Evolutionary conservation across 495 filamentous ascomycete species (phyloP).

Genomic region (Penicillium herquei): DNA sequence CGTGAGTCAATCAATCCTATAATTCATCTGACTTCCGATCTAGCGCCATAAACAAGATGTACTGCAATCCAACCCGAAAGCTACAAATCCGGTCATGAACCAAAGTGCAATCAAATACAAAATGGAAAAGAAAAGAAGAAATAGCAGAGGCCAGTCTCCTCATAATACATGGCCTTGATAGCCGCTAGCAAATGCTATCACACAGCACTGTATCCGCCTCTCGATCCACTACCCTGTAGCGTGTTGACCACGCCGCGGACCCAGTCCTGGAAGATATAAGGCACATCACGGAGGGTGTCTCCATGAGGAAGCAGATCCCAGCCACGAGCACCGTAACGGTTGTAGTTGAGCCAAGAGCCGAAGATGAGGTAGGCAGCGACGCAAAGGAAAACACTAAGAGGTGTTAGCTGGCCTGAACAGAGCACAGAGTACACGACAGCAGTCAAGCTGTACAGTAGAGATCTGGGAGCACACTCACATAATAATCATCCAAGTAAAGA

Average conservation of each 20-base stretch:
- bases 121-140: not conserved
- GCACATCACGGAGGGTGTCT: conserved; percentile 87
- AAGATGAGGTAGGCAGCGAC: conserved; percentile 94
- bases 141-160: not conserved
- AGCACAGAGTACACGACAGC: not conserved
- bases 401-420: too few relatives aligned
- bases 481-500: conserved; percentile 96
- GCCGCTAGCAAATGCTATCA: conserved; percentile 32
- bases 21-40: not conserved
- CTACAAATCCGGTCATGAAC: not conserved
- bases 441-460: not conserved
- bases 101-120: not conserved
- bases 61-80: not conserved
- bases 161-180: conserved; percentile 4
- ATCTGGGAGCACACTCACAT: conserved; percentile 60
- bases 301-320: conserved; percentile 95
- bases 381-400: conserved; percentile 68
- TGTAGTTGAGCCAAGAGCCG: conserved; percentile 98
- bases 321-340: conserved; percentile 87
- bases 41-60: conserved; percentile 2
- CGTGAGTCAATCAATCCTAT: not conserved
- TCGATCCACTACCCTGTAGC: conserved; percentile 71
- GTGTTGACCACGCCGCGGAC: conserved; percentile 72
- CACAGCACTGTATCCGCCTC: conserved; percentile 94
- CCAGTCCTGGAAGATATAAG: conserved; percentile 92